Conservation (phyloP, 805 yeast species). For the Yamadazyma insecticola region DNA sequence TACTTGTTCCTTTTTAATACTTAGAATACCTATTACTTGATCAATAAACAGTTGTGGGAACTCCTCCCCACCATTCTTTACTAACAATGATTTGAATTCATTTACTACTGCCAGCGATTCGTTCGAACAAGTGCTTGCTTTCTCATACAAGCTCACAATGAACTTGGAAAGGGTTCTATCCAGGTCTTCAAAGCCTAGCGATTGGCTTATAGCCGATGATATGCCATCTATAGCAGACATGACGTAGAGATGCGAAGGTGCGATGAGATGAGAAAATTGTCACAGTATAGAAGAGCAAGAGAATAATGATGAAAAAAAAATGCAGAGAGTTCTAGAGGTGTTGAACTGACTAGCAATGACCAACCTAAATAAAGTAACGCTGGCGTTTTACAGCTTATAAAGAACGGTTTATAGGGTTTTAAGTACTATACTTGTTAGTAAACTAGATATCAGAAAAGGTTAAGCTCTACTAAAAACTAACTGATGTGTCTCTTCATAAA, state of each 20-base stretch:
- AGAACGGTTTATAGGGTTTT: no score
- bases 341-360: no score
- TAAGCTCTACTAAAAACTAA: no score
- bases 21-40: constrained; percentile 14
- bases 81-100: constrained; percentile 12
- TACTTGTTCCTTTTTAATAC: constrained; percentile 1
- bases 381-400: no score
- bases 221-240: constrained; percentile 2
- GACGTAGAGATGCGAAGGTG: constrained; percentile 3
- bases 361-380: no score
- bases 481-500: constrained; percentile 5
- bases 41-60: constrained; percentile 30
- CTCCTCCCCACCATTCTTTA: constrained; percentile 38
- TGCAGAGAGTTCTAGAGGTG: no score
- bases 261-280: background rate
- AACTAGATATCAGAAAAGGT: no score
- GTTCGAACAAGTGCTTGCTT: background rate
- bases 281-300: no score
- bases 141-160: constrained; percentile 6
- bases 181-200: constrained; percentile 9
- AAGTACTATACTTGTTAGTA: no score
- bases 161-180: constrained; percentile 7
- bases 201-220: constrained; percentile 1
- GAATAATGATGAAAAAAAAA: no score
- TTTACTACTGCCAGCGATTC: constrained; percentile 6